These are phyloP conservation scores for Avena insularis DNA, from an alignment of 176 grass and related monocot genomes.

Conservation along the genomic window DNA sequence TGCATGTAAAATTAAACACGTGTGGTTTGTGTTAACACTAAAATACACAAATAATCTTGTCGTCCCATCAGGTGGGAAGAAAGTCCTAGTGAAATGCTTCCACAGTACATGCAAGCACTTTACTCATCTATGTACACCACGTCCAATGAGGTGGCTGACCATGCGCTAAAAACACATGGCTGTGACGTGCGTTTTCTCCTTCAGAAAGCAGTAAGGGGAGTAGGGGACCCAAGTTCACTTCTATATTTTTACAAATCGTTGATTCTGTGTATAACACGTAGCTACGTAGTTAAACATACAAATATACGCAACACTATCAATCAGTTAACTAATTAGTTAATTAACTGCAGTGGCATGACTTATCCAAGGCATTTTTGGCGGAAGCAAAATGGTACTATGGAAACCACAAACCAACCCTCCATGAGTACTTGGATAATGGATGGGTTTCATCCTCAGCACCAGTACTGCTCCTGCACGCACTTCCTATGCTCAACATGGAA, in stretches of 20 bases:
- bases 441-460: constrained; percentile 35
- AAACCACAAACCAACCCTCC: constrained; percentile 14
- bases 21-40: too few species aligned
- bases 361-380: constrained; percentile 39
- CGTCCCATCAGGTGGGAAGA: constrained; percentile 38
- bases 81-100: constrained; percentile 37
- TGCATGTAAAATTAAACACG: too few species aligned
- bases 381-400: constrained; percentile 55
- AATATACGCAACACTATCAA: too few species aligned
- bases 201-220: constrained; percentile 43
- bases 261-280: neutral
- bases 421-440: constrained; percentile 54
- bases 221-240: too few species aligned
- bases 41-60: too few species aligned
- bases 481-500: neutral
- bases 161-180: constrained; percentile 20
- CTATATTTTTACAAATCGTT: too few species aligned
- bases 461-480: constrained; percentile 31
- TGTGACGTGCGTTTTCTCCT: constrained; percentile 14
- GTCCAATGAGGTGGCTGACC: constrained; percentile 36
- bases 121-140: constrained; percentile 36
- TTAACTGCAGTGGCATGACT: constrained; percentile 47
- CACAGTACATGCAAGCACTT: constrained; percentile 49
- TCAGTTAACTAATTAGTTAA: too few species aligned
- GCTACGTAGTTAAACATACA: too few species aligned